Evolutionary conservation across 208 protist genomes (phyloP).

Genomic region (Wallacemonas sp.): DNA sequence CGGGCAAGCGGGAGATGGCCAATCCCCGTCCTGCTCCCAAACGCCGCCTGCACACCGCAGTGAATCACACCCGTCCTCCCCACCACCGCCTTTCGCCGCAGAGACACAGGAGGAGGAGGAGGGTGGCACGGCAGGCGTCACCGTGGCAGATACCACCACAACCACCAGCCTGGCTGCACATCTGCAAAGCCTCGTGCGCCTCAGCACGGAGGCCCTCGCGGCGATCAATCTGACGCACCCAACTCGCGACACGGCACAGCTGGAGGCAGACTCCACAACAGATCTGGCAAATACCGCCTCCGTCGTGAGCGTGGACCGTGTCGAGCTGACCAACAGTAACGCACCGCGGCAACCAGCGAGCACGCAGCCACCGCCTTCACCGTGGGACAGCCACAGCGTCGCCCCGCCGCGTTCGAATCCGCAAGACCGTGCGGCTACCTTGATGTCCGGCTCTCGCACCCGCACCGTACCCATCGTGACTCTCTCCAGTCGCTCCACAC

Average conservation of each 20-base stretch:
- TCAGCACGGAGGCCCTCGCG: slow-evolving; percentile 2
- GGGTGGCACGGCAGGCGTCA: too few species aligned
- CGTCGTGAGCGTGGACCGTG: background rate
- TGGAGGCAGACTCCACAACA: background rate
- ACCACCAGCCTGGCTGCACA: background rate
- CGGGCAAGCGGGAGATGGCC: background rate
- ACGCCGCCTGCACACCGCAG: background rate
- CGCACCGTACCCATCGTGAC: slow-evolving; percentile 14
- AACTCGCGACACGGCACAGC: background rate
- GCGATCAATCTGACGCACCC: too few species aligned
- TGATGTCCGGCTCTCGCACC: background rate
- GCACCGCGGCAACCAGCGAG: background rate
- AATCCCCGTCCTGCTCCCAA: slow-evolving; percentile 7
- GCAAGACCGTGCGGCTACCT: background rate
- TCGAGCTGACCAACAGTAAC: background rate
- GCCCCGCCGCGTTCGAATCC: background rate
- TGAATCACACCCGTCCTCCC: background rate
- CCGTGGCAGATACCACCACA: too few species aligned
- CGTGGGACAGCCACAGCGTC: background rate
- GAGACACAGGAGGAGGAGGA: too few species aligned
- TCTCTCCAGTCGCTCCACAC: slow-evolving; percentile 8
- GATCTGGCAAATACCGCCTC: background rate
- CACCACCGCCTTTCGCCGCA: background rate
- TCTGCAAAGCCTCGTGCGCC: background rate
- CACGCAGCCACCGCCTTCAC: slow-evolving; percentile 5